Base-by-base conservation (phyloP, 1,139 yeast genomes). In the Kodamaea plutei region DNA sequence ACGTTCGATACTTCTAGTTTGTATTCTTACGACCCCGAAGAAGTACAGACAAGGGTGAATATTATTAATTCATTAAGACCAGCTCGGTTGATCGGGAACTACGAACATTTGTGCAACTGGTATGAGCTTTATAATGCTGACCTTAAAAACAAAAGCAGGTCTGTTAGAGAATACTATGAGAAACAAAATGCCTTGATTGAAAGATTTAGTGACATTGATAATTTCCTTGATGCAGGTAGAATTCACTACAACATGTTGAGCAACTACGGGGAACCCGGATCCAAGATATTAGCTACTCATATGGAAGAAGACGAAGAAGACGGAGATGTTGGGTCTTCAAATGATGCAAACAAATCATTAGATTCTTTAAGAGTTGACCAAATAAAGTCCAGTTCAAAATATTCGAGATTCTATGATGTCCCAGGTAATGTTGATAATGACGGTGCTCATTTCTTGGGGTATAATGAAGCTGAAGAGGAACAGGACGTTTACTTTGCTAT, bases 211-310 rank as follows among this genome's bases (percentile, higher is more conserved):
- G 82, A 75, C 38, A 76, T 84, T 19, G 94, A 84, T 49, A 61
- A 67, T 34, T 62, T 82, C 35, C 62, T 84, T 30, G 93, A 82
- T 50, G 76, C 87, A 3, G 89, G 88, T 1, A 69, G 56, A 29
- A 54, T 83, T 35, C 85, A 81, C 41, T 65, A 70, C 36, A 69
- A 73, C 28, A 77, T 84, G 76, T 65, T 84, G 31, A 65, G 74
- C 33, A 76, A 73, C 31, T 83, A 83, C 46, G 76, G 76, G 8
- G 64, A 39, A 8, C 25, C 60, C 26, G 69, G 62, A 38, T 43
- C 42, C 2, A 25, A 37, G n/a, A 30, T 28, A 2, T 30, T 63
- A 35, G 54, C 43, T 20, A 49, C 46, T 33, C 53, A 36, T 30
- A 38, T 31, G 37, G 64, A 52, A 28, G 56, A 44, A 10, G 53